Evolutionary conservation across 192 early-diverging fungal species (phyloP).

Genomic region (Jimgerdemannia lactiflua): DNA sequence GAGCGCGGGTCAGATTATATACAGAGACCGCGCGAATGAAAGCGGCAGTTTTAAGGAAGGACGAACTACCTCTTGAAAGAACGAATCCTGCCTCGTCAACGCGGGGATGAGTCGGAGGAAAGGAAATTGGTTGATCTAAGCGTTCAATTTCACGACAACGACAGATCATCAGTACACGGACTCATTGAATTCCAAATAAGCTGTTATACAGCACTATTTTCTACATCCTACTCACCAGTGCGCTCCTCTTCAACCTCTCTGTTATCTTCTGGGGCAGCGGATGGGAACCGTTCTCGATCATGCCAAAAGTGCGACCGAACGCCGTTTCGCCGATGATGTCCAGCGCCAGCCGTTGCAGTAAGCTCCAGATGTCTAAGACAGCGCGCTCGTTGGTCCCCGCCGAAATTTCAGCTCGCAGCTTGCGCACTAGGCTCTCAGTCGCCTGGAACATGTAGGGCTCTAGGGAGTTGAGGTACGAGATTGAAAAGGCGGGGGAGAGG

Average conservation of each 20-base stretch:
- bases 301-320: slow-evolving; percentile 46
- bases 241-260: neutral
- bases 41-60: neutral
- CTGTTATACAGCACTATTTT: neutral
- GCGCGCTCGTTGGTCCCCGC: slow-evolving; percentile 15
- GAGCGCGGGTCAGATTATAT: neutral
- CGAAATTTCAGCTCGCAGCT: slow-evolving; percentile 20
- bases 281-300: slow-evolving; percentile 41
- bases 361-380: slow-evolving; percentile 31
- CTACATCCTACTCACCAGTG: slow-evolving; percentile 5
- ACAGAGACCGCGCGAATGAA: neutral
- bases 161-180: too few species aligned
- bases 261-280: slow-evolving; percentile 25
- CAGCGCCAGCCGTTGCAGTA: slow-evolving; percentile 29
- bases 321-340: slow-evolving; percentile 46
- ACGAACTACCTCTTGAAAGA: neutral
- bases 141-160: too few species aligned
- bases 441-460: slow-evolving; percentile 39
- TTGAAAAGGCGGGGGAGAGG: slow-evolving; percentile 42
- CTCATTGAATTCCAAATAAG: too few species aligned
- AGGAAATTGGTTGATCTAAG: neutral
- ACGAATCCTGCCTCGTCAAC: too few species aligned
- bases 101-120: neutral
- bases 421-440: slow-evolving; percentile 23
- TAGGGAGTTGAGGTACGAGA: slow-evolving; percentile 41